These are phyloP conservation scores for Paraphoma chrysanthemicola DNA, from an alignment of 2,329 filamentous ascomycete species.

Conservation along the genomic window DNA sequence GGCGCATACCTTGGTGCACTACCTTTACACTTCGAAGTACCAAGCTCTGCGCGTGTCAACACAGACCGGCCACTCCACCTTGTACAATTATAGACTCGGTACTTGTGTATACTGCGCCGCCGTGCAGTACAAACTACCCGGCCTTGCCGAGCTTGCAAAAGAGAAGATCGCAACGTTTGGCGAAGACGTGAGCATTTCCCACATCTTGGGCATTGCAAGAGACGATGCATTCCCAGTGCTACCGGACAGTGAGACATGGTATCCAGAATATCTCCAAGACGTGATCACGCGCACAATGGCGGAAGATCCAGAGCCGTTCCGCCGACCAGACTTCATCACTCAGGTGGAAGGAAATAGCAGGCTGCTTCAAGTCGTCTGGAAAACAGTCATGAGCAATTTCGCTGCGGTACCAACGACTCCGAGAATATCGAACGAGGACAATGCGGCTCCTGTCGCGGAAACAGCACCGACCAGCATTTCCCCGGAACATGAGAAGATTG, in stretches of 20 bases:
- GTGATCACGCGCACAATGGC: conserved; percentile 25
- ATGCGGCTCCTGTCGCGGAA: not conserved
- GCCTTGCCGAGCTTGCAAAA: conserved; percentile 32
- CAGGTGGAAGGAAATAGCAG: conserved; percentile 33
- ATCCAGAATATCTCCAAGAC: conserved; percentile 28
- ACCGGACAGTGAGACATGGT: conserved; percentile 34
- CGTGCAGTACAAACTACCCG: conserved; percentile 29
- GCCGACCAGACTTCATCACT: conserved; percentile 29
- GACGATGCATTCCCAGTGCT: conserved; percentile 29
- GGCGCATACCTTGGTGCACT: conserved; percentile 34
- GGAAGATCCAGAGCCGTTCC: conserved; percentile 30
- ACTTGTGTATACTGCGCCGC: conserved; percentile 38
- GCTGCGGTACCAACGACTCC: not conserved
- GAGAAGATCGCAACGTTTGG: conserved; percentile 23
- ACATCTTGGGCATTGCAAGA: conserved; percentile 26
- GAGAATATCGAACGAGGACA: not conserved
- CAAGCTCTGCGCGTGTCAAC: conserved; percentile 15
- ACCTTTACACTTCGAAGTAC: conserved; percentile 32
- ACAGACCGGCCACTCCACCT: conserved; percentile 1
- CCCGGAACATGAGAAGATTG: not conserved
- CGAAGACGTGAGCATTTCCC: conserved; percentile 27
- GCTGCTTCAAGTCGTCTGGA: conserved; percentile 37
- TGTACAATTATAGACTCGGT: conserved; percentile 23
- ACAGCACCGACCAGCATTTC: not conserved
- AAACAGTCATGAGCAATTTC: conserved; percentile 33